These are phyloP conservation scores for Saccharomycopsis babjevae DNA, from an alignment of 805 yeast species.

Conservation along the genomic window DNA sequence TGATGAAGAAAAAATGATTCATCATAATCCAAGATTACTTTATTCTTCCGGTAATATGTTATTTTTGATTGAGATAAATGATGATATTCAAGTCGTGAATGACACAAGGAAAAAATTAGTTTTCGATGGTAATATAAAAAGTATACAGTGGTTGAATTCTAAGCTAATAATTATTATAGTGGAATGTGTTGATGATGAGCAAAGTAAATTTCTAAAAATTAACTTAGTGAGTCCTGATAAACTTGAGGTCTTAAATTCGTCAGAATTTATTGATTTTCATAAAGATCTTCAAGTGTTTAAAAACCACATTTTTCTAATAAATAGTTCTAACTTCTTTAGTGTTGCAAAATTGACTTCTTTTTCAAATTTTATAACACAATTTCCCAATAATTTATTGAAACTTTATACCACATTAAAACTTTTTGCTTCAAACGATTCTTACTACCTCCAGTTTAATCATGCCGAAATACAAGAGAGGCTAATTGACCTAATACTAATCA, in stretches of 20 bases:
- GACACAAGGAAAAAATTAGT: slow-evolving; percentile 33
- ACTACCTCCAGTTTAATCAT: neutral
- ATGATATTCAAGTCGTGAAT: slow-evolving; percentile 25
- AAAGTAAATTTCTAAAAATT: slow-evolving; percentile 33
- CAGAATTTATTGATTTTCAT: slow-evolving; percentile 16
- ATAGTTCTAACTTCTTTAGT: slow-evolving; percentile 6
- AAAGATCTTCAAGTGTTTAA: slow-evolving; percentile 6
- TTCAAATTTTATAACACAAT: neutral
- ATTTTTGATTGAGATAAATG: neutral
- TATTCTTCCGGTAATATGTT: slow-evolving; percentile 17
- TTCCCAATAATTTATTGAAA: neutral
- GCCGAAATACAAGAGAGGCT: neutral
- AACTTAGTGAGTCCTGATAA: slow-evolving; percentile 29
- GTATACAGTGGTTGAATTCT: slow-evolving; percentile 47
- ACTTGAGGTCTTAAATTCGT: slow-evolving; percentile 21
- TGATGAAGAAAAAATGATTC: slow-evolving; percentile 19
- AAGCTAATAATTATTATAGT: slow-evolving; percentile 33
- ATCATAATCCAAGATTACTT: slow-evolving; percentile 47
- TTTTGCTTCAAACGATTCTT: neutral
- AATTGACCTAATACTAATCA: neutral
- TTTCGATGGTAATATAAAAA: slow-evolving; percentile 37
- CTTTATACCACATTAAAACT: neutral
- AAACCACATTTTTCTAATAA: neutral
- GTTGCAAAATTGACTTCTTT: neutral
- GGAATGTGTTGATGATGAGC: slow-evolving; percentile 33